Evolutionary conservation across 2,329 filamentous ascomycete species (phyloP).

Genomic region (Epichloe aotearoae): DNA sequence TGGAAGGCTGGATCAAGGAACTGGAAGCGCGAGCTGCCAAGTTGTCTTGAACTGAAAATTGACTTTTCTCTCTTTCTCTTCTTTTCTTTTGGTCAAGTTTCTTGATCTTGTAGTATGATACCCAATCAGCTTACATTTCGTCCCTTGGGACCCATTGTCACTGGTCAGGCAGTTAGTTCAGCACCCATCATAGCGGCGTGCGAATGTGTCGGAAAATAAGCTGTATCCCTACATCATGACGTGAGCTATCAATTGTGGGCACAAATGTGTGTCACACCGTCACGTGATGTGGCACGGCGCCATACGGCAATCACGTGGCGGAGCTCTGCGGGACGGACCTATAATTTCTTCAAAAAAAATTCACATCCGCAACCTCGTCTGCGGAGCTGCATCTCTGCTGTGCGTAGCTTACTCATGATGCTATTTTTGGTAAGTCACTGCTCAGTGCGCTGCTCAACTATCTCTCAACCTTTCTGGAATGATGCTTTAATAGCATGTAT

Average conservation of each 20-base stretch:
- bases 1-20: conserved; percentile 80
- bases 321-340: background rate
- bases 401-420: background rate
- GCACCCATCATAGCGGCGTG: background rate
- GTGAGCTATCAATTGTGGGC: too few species aligned
- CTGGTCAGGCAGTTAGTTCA: background rate
- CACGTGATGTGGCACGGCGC: background rate
- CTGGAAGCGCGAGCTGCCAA: conserved; percentile 64
- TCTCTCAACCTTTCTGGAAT: conserved; percentile 22
- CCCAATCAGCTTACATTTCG: conserved; percentile 2
- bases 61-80: background rate
- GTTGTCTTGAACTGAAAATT: conserved; percentile 24
- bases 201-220: too few species aligned
- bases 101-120: conserved; percentile 6
- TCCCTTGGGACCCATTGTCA: background rate
- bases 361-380: background rate
- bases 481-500: conserved; percentile 46
- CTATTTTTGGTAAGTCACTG: conserved; percentile 6
- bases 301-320: background rate
- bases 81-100: background rate
- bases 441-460: conserved; percentile 3
- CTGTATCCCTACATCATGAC: too few species aligned
- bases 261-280: too few species aligned
- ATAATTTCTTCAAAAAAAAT: background rate
- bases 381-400: background rate